phyloP scores from a whole-genome alignment of 768 basidiomycete genomes.

The Tylopilus rubrobrunneus region DNA sequence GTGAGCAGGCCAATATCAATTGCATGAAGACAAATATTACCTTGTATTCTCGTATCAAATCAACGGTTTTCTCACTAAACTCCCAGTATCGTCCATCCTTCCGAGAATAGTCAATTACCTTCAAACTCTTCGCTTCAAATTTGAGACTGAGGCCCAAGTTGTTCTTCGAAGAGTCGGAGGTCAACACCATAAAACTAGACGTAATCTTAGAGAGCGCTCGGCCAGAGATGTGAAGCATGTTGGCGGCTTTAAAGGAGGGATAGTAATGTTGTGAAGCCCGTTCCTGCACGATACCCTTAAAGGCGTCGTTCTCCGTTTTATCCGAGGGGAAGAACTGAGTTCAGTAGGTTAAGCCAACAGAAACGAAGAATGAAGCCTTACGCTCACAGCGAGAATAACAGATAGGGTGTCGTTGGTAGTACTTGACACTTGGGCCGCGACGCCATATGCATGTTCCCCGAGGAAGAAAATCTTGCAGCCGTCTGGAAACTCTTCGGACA shows the following conservation, averaged over 20 bases:
- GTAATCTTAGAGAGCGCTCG: slow-evolving; percentile 87
- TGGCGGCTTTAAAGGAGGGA: slow-evolving; percentile 76
- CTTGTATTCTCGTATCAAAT: slow-evolving; percentile 82
- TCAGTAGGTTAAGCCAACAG: slow-evolving; percentile 1
- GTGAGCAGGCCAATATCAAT: background rate
- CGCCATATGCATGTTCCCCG: slow-evolving; percentile 93
- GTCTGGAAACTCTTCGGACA: slow-evolving; percentile 86
- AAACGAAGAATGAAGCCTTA: background rate
- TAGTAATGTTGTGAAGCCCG: slow-evolving; percentile 57
- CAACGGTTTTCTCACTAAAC: slow-evolving; percentile 82
- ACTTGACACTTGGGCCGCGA: slow-evolving; percentile 81
- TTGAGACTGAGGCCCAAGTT: slow-evolving; percentile 95
- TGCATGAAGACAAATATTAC: slow-evolving; percentile 28
- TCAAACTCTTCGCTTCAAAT: slow-evolving; percentile 90
- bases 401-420: slow-evolving; percentile 70
- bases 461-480: slow-evolving; percentile 95
- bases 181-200: slow-evolving; percentile 88
- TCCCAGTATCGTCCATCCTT: slow-evolving; percentile 89
- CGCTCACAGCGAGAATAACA: slow-evolving; percentile 79
- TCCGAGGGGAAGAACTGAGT: slow-evolving; percentile 84
- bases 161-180: slow-evolving; percentile 69
- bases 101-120: slow-evolving; percentile 88
- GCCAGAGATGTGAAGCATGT: slow-evolving; percentile 67
- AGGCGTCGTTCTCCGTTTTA: slow-evolving; percentile 70
- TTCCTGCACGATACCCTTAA: slow-evolving; percentile 60